Base-by-base conservation (phyloP, 2,329 filamentous ascomycete genomes). In the Fusarium illudens region DNA sequence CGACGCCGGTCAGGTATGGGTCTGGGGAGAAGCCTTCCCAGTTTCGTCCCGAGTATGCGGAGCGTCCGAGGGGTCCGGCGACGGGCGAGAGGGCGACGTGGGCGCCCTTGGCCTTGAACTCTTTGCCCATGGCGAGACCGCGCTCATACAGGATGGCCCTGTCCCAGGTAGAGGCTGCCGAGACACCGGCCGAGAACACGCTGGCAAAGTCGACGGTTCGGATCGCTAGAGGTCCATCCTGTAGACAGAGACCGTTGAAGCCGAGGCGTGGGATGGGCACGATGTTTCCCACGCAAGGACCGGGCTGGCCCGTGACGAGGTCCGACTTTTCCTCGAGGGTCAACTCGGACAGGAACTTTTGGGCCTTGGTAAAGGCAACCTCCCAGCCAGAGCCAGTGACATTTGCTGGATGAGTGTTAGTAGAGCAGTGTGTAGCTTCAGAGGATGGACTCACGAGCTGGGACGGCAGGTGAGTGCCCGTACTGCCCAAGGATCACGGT, bases 51-150 rank as follows among this genome's bases (percentile, higher is more conserved):
- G 75, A 75, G 65, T 78, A 80, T 34, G 78, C 79, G 5, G 77
- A 79, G 13, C 80, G 77, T 15, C 82, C 84, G 15, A 84, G 77
- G 17, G 83, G 81, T 30, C 66, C 66, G 13, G 74, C 73, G 19
- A 81, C 78, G 12, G 82, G 79, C 2, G 67, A 73, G 25, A 94
- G 83, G 67, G 89, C 86, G 27, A 93, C 82, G 74, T 94, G 90
- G 20, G 92, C 84, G 60, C 92, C 92, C 80, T 94, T 94, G 66
- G 79, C 89, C 70, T 84, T 87, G 75, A 91, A 89, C 77, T 95
- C 92, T 50, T 75, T 44, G 17, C 80, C 82, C 80, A 84, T 80
- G 50, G 80, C 81, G 12, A 65, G 54, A 20, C 73, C 93, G 53
- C 92, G 87, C 59, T 85, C 82, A 74, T 89, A 89, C 66, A 92